Evolutionary conservation across 1,284 basidiomycete species (phyloP), one percentile per base, ranked within the genome.

Genomic region (Laetiporus sulphureus): DNA sequence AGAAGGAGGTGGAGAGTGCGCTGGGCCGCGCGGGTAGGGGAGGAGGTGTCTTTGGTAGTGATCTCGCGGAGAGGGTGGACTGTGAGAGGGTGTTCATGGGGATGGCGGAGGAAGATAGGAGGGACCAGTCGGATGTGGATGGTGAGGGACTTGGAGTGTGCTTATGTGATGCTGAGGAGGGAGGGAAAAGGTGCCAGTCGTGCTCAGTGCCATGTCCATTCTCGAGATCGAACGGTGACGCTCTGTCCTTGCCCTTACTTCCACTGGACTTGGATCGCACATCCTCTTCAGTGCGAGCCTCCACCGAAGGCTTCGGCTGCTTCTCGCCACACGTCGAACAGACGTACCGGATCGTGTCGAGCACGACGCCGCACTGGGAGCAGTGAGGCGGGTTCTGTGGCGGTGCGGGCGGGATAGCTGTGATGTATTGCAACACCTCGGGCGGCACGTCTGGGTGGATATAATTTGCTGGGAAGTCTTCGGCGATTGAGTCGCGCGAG

Each of bases 301-400:
- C n/a, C n/a, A n/a, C n/a, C n/a, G 55, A 54, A 5, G 73, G 49
- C 15, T 35, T 48, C 5, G 65, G 73, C 38, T 71, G 63, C 64
- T 79, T 84, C 62, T 88, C 85, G 11, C 91, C 90, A 54, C 91
- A 94, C 18, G 80, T 83, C 5, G 80, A 75, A 56, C 91, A 95
- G 12, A 92, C 82, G 57, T 94, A 94, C 37, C 88, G 81, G 61
- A 93, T 80, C 16, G 78, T 72, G 44, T 91, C 83, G 7, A 95
- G 67, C 4, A 79, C 56, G 0, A 73, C 59, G 12, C 84, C 84
- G 53, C 91, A 95, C 22, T 79, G 75, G 0, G 89, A 91, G 60
- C 91, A 94, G 47, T 79, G 76, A 0, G 87, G 88, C 4, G 89
- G 76, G 24, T 77, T 69, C 13, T 76, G 73, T 1, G 77, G 75